Conservation (phyloP, 2,329 filamentous ascomycete species). For the Alternaria burnsii region DNA sequence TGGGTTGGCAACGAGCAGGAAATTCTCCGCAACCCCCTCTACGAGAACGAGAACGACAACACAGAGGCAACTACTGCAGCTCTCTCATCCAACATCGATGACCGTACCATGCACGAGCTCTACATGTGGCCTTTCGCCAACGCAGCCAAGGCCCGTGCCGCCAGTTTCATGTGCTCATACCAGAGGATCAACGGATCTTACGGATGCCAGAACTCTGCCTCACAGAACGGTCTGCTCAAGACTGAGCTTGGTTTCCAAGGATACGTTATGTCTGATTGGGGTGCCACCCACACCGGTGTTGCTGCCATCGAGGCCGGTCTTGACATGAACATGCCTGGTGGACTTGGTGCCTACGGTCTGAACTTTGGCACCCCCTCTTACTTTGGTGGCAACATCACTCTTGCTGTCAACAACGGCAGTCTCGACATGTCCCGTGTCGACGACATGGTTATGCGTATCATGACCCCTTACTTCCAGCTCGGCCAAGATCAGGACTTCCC, state of each 20-base stretch:
- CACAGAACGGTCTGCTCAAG: slow-evolving; percentile 61
- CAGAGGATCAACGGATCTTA: slow-evolving; percentile 50
- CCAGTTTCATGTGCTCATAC: slow-evolving; percentile 68
- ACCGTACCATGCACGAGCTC: slow-evolving; percentile 70
- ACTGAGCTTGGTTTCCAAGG: slow-evolving; percentile 61
- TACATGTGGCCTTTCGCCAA: slow-evolving; percentile 75
- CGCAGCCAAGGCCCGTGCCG: slow-evolving; percentile 64
- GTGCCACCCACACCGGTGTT: slow-evolving; percentile 58
- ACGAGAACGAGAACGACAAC: slow-evolving; percentile 66
- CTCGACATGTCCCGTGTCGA: slow-evolving; percentile 53
- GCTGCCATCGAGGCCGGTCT: slow-evolving; percentile 53
- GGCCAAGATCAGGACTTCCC: slow-evolving; percentile 55
- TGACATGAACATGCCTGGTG: slow-evolving; percentile 57
- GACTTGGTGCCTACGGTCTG: slow-evolving; percentile 41
- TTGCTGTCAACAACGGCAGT: slow-evolving; percentile 52
- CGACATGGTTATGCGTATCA: slow-evolving; percentile 58
- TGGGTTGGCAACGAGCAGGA: slow-evolving; percentile 71
- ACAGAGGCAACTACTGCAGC: slow-evolving; percentile 58
- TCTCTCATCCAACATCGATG: slow-evolving; percentile 69
- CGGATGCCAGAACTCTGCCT: slow-evolving; percentile 50
- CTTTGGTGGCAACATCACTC: slow-evolving; percentile 55
- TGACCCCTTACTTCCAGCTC: slow-evolving; percentile 57
- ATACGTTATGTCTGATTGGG: slow-evolving; percentile 56
- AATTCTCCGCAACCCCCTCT: slow-evolving; percentile 51
- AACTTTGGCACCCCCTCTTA: slow-evolving; percentile 49